A percentile compares a stretch with the other conserved stretches of the same genome.
phyloP scores from a whole-genome alignment of 345 rosid species.

The Populus nigra region DNA sequence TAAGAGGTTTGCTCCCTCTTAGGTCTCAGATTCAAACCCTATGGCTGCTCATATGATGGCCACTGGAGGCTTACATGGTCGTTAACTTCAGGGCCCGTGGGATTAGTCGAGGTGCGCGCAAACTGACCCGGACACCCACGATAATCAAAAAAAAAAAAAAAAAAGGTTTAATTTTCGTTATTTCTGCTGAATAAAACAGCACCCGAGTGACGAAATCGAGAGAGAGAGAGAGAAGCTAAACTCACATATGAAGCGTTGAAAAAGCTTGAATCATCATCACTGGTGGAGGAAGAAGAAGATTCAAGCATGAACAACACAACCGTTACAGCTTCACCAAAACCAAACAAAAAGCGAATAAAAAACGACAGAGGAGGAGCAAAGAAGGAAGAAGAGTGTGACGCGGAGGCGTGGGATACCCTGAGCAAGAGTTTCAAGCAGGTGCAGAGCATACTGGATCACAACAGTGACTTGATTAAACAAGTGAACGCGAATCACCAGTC shows the following conservation, averaged over 20 bases:
- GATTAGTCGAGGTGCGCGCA: too few relatives aligned
- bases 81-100: too few relatives aligned
- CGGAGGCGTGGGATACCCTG: conserved; percentile 38
- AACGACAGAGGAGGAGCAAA: not conserved
- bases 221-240: not conserved
- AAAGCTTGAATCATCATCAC: not conserved
- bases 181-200: not conserved
- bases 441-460: conserved; percentile 36
- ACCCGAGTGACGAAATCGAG: not conserved
- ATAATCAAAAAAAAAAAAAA: too few relatives aligned
- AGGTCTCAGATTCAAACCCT: too few relatives aligned
- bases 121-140: too few relatives aligned
- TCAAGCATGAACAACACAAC: conserved; percentile 13
- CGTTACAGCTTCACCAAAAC: conserved; percentile 1
- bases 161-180: not conserved
- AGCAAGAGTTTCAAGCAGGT: conserved; percentile 33
- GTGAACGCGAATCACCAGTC: conserved; percentile 41
- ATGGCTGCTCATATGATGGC: too few relatives aligned
- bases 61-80: too few relatives aligned
- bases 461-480: conserved; percentile 30
- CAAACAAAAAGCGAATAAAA: not conserved
- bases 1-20: too few relatives aligned
- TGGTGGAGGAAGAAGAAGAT: conserved; percentile 8
- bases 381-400: conserved; percentile 24
- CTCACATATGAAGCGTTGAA: not conserved